Evolutionary conservation across 2,329 filamentous ascomycete genomes (phyloP).

Genomic region (Sclerotinia sclerotiorum): DNA sequence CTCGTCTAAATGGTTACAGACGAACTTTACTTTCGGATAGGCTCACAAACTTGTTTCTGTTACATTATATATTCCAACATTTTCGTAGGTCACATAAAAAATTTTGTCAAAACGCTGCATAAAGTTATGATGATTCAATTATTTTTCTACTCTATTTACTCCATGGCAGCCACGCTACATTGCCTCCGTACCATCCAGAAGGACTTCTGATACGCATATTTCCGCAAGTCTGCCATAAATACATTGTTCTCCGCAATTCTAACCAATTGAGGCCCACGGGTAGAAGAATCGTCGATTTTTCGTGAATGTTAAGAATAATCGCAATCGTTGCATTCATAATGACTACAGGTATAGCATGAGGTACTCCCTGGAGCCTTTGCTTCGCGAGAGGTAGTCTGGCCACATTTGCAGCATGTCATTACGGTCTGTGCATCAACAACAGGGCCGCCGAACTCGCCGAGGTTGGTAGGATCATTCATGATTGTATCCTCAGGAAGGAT

Average conservation of each 20-base stretch:
- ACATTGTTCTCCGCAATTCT: background rate
- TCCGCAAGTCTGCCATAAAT: background rate
- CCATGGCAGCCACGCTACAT: background rate
- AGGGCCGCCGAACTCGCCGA: background rate
- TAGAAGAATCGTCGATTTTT: background rate
- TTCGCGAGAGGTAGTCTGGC: background rate
- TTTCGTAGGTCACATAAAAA: background rate
- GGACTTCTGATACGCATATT: background rate
- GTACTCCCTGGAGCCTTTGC: background rate
- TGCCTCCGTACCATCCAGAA: background rate
- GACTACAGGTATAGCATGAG: constrained; percentile 10
- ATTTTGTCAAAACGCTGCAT: background rate
- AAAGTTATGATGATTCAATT: background rate
- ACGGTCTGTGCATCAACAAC: background rate
- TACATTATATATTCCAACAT: background rate
- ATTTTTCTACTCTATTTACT: background rate
- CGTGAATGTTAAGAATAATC: constrained; percentile 3
- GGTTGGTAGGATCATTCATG: background rate
- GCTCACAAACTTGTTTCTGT: background rate
- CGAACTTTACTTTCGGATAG: background rate
- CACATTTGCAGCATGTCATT: constrained; percentile 21
- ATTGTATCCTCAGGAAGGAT: background rate
- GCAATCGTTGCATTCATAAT: constrained; percentile 24
- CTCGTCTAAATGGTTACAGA: background rate
- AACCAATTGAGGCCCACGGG: fast-evolving